Conservation (phyloP, 805 yeast genomes). For the Wickerhamiella parazyma region DNA sequence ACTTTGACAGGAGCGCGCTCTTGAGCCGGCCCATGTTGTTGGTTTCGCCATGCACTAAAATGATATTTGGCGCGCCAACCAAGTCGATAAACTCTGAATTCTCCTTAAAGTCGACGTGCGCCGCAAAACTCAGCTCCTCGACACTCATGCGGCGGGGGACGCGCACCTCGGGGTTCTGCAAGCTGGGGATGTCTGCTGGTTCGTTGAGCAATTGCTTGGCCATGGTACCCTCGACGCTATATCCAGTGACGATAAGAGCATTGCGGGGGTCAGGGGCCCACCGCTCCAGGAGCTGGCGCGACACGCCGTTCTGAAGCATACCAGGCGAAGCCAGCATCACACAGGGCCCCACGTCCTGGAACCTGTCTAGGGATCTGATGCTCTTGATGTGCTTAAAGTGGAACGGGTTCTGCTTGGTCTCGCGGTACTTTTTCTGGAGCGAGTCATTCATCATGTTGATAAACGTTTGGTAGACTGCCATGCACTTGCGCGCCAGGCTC, state of each 20-base stretch:
- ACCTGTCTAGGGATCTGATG: conserved; percentile 62
- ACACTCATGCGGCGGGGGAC: conserved; percentile 79
- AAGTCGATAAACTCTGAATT: conserved; percentile 81
- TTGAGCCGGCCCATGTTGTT: conserved; percentile 98
- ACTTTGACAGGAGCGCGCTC: conserved; percentile 80
- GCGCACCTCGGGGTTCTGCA: conserved; percentile 62
- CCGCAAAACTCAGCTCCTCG: conserved; percentile 97
- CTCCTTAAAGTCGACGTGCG: conserved; percentile 94
- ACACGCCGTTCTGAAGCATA: conserved; percentile 93
- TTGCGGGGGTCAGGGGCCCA: conserved; percentile 98
- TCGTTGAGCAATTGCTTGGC: conserved; percentile 81
- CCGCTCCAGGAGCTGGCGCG: conserved; percentile 77
- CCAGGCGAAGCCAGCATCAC: conserved; percentile 97
- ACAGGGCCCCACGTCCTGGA: conserved; percentile 90
- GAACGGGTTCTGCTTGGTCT: conserved; percentile 77
- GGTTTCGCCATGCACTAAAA: conserved; percentile 92
- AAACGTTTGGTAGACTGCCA: conserved; percentile 94
- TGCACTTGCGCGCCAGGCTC: conserved; percentile 83
- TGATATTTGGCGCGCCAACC: conserved; percentile 72
- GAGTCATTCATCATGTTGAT: conserved; percentile 95
- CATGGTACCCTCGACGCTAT: conserved; percentile 96
- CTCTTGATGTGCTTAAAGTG: conserved; percentile 75
- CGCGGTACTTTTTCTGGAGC: conserved; percentile 61
- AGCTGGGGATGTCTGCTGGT: conserved; percentile 80
- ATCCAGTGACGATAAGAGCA: conserved; percentile 81